Conservation (phyloP, 169 alveolate species). For the Theileria luwenshuni region DNA sequence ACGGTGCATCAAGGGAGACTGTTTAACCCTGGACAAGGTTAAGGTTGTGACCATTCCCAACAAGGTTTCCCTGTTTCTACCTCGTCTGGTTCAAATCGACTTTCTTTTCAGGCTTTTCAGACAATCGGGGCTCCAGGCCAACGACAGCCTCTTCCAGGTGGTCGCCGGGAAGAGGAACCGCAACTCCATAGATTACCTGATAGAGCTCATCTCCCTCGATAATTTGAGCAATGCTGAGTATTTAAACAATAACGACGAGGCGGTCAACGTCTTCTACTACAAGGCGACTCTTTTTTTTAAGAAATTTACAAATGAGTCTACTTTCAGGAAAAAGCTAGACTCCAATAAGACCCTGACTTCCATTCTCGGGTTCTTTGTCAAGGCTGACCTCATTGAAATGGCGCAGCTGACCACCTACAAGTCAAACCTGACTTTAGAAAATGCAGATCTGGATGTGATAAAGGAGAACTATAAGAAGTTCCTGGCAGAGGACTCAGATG, state of each 20-base stretch:
- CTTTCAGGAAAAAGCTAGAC: neutral
- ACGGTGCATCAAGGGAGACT: slow-evolving; percentile 32
- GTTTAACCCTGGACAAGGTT: slow-evolving; percentile 35
- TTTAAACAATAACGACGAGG: slow-evolving; percentile 20
- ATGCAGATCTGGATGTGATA: neutral
- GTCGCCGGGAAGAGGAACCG: slow-evolving; percentile 10
- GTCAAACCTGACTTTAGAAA: neutral
- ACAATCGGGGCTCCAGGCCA: slow-evolving; percentile 17
- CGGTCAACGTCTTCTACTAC: slow-evolving; percentile 34
- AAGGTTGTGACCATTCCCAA: neutral
- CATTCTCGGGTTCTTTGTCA: slow-evolving; percentile 1
- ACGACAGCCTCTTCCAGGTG: neutral
- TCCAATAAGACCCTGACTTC: neutral
- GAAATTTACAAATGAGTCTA: slow-evolving; percentile 14
- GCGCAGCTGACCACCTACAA: slow-evolving; percentile 1
- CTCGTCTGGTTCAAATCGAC: slow-evolving; percentile 50
- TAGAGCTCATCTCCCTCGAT: neutral
- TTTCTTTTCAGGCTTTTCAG: slow-evolving; percentile 41
- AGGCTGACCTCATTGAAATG: slow-evolving; percentile 3
- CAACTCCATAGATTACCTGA: slow-evolving; percentile 29
- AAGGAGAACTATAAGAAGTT: slow-evolving; percentile 9
- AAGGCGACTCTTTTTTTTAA: slow-evolving; percentile 34
- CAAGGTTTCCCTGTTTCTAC: slow-evolving; percentile 28
- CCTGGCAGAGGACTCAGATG: slow-evolving; percentile 1
- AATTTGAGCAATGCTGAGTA: neutral